A percentile compares a stretch with the other conserved stretches of the same genome.
Evolutionary conservation across 1,139 yeast genomes (phyloP).

Genomic region (Groenewaldozyma sp.): DNA sequence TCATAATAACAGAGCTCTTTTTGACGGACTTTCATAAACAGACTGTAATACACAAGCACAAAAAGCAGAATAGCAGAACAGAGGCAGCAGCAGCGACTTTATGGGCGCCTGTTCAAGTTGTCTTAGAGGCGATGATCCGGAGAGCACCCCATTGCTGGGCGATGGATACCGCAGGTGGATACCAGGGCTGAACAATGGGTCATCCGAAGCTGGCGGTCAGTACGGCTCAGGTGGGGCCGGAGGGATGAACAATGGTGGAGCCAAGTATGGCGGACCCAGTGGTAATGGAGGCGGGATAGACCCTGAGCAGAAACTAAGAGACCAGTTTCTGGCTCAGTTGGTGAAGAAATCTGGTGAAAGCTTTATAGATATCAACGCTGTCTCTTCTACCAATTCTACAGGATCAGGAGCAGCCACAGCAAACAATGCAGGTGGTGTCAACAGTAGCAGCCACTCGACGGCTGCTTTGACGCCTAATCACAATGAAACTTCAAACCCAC

Average conservation of each 20-base stretch:
- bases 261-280: too few relatives aligned
- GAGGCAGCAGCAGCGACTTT: slow-evolving; percentile 1
- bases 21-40: too few relatives aligned
- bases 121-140: background rate
- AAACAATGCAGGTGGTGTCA: background rate
- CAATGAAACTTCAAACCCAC: too few relatives aligned
- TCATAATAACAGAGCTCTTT: too few relatives aligned
- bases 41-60: too few relatives aligned
- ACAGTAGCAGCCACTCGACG: background rate
- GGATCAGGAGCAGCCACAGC: background rate
- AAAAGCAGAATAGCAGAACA: too few relatives aligned
- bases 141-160: background rate
- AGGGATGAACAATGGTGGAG: too few relatives aligned
- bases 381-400: background rate
- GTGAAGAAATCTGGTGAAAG: background rate
- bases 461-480: background rate
- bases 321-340: slow-evolving; percentile 1
- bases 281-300: background rate
- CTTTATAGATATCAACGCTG: background rate
- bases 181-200: background rate
- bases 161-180: background rate
- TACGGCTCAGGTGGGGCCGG: too few relatives aligned
- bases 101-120: slow-evolving; percentile 3
- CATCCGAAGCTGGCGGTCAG: background rate
- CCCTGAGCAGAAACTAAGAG: slow-evolving; percentile 1